Base-by-base conservation (phyloP, 2,329 filamentous ascomycete genomes). In the Colletotrichum simmondsii region DNA sequence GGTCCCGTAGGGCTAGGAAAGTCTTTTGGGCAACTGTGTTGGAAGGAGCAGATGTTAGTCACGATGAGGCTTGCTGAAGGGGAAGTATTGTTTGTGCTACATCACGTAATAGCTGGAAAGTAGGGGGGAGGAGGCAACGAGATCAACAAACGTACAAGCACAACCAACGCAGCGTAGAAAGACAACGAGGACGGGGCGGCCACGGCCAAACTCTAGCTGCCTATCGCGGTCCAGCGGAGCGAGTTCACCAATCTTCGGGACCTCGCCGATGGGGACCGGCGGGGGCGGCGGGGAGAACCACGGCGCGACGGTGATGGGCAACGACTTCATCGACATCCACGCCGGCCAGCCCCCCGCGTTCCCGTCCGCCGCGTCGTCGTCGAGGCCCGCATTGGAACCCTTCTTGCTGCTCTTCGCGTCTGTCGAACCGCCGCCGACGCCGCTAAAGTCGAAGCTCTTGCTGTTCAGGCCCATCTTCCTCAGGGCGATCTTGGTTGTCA, bases 401-500 rank as follows among this genome's bases (percentile, higher is more conserved):
- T 75, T 64, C 58, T 76, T 80, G 37, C 75, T 80, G 30, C 75
- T 77, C 71, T 81, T 83, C 62, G 79, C 72, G 75, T 79, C 81
- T 49, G 81, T 78, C 65, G 80, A 79, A 58, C 77, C 77, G 57
- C 72, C 71, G 24, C 37, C 37, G 32, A 35, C 32, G 37, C 71
- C 75, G 65, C 79, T 77, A 73, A 86, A 82, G 79, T 87, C 82
- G 68, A 91, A 81, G 59, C 85, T 80, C 75, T 90, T 82, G 79
- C 83, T 86, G 52, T 87, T 84, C 67, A 91, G 79, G 77, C 89
- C 89, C 63, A 85, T 85, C 78, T 89, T 90, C 75, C 85, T 88
- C 76, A 91, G 83, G 73, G 89, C 89, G 75, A 91, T 81, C 80
- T 91, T 91, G 58, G 89, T 88, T 19, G 86, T 85, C 69, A 91